Evolutionary conservation across 2,329 filamentous ascomycete species (phyloP), one percentile per base, ranked within the genome.

Genomic region (Colletotrichum sidae): DNA sequence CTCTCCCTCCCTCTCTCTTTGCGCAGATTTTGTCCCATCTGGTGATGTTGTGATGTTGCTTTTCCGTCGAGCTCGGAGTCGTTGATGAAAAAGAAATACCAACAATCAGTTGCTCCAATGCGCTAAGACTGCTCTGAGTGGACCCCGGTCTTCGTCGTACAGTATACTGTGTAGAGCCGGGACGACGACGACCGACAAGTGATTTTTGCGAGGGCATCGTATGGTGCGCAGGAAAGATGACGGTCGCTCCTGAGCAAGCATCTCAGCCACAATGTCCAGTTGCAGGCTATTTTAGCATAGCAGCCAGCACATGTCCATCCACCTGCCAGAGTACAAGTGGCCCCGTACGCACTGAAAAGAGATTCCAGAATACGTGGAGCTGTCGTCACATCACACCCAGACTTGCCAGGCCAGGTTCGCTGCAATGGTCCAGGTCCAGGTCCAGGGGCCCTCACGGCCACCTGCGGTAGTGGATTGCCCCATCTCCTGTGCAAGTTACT

Each of bases 361-460:
- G 39, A 55, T 61, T 61, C 58, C 51, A 38, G 35, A 61, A 55
- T 65, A 60, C 57, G 44, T 60, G 61, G 62, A 62, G 54, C 60
- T 35, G 35, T 55, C 52, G 52, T 58, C 11, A 25, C 25, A 25
- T 25, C 25, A 25, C 25, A 25, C 17, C 17, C 17, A 17, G 17
- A 17, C 17, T 17, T 17, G 17, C 17, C 17, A 25, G 25, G 25
- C 25, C 25, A 25, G 25, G 25, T 25, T 25, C 25, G 25, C 4
- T 25, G 42, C 42, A 6, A 46, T 57, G 60, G 60, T 35, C 56
- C 56, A 42, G 42, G 41, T 17, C 58, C 34, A 35, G 52, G 58
- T 53, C 52, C 58, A 62, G 58, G 62, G 62, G 52, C 62, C 37
- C 37, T 25, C 47, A 37, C 7, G 47, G 39, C 62, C 62, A 61